Conservation (phyloP, 441 rosid genomes). For the Geranium incanum region DNA sequence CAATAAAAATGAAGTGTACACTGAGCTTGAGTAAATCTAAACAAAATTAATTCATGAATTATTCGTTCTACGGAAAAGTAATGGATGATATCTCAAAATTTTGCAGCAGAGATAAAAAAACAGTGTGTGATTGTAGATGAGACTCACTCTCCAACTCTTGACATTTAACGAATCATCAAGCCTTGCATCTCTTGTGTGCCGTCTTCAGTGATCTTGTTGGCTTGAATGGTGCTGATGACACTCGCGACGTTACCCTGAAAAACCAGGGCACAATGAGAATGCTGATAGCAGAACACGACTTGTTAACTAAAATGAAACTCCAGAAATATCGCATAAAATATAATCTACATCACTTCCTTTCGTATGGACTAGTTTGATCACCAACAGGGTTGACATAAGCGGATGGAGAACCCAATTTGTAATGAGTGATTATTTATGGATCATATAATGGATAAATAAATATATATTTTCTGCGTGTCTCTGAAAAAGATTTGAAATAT, state of each 20-base stretch:
- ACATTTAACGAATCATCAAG: slow-evolving; percentile 40
- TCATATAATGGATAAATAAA: background rate
- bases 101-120: too few relatives aligned
- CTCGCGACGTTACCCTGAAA: slow-evolving; percentile 61
- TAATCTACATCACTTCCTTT: too few relatives aligned
- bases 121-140: too few relatives aligned
- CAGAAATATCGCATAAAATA: background rate
- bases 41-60: too few relatives aligned
- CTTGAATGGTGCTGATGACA: slow-evolving; percentile 73
- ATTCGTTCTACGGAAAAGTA: too few relatives aligned
- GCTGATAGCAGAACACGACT: background rate
- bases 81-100: too few relatives aligned
- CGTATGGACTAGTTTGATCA: too few relatives aligned
- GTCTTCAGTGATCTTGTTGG: slow-evolving; percentile 81
- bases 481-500: background rate
- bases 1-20: too few relatives aligned
- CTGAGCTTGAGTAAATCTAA: too few relatives aligned
- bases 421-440: background rate
- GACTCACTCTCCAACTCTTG: too few relatives aligned
- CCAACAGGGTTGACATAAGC: background rate
- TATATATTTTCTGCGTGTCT: background rate
- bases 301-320: background rate
- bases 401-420: too few relatives aligned
- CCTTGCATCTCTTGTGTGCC: slow-evolving; percentile 67
- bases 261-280: background rate